Percentiles rank a stretch among this genome's conserved stretches.
phyloP scores from a whole-genome alignment of 306 rosid genomes.

The Comarum palustre region DNA sequence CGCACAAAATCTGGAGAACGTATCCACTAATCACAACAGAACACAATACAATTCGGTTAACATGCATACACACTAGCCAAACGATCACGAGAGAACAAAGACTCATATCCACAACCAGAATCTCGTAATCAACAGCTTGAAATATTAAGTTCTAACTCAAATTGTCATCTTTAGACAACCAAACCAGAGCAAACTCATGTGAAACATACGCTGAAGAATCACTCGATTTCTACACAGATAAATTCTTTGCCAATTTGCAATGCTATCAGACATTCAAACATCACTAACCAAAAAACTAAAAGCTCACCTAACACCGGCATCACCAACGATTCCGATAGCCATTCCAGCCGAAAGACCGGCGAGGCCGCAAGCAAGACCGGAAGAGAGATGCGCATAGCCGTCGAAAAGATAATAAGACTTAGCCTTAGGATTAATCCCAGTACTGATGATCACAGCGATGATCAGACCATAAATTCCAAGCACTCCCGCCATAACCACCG shows the following conservation, averaged over 20 bases:
- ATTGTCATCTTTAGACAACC: no score
- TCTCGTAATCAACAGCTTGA: no score
- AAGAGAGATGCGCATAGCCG: constrained; percentile 73
- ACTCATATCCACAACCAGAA: no score
- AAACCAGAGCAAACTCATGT: no score
- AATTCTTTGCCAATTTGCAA: neutral
- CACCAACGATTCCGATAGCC: constrained; percentile 73
- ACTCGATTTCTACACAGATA: no score
- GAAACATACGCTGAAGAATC: no score
- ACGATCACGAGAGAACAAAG: neutral
- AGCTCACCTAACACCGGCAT: constrained; percentile 65
- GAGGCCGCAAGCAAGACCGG: constrained; percentile 66
- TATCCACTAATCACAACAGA: neutral
- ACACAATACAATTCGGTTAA: neutral
- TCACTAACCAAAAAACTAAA: no score
- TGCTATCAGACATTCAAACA: neutral
- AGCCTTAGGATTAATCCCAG: constrained; percentile 72
- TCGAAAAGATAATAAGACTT: constrained; percentile 69
- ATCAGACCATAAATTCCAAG: constrained; percentile 71
- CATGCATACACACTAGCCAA: neutral
- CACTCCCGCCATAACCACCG: constrained; percentile 83
- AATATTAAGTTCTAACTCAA: no score
- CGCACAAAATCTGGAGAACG: neutral
- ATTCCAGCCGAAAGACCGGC: constrained; percentile 76
- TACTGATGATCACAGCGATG: constrained; percentile 70